Conservation (phyloP, 2,329 filamentous ascomycete species). For the Botrytis sinoallii region DNA sequence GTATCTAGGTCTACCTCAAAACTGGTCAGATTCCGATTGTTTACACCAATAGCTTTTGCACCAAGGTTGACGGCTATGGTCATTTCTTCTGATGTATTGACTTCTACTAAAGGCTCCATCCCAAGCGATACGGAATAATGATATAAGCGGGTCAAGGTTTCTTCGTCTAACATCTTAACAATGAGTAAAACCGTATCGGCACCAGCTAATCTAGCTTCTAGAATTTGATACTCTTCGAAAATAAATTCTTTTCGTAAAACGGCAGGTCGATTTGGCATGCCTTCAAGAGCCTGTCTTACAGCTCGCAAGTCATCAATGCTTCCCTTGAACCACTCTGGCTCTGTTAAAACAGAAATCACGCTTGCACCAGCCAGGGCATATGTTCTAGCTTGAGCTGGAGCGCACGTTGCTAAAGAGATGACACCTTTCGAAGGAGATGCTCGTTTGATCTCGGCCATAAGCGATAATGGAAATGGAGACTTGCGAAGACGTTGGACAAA, state of each 20-base stretch:
- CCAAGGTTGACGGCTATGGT: conserved; percentile 79
- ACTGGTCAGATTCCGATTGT: conserved; percentile 93
- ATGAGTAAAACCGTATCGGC: conserved; percentile 94
- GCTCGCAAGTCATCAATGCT: conserved; percentile 89
- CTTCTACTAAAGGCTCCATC: conserved; percentile 97
- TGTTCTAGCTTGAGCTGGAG: conserved; percentile 82
- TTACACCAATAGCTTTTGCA: conserved; percentile 90
- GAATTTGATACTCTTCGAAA: conserved; percentile 96
- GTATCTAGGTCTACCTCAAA: conserved; percentile 96
- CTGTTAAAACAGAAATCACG: conserved; percentile 96
- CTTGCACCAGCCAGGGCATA: conserved; percentile 94
- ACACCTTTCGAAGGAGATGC: conserved; percentile 95
- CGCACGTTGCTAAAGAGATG: conserved; percentile 83
- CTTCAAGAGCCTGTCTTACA: conserved; percentile 83
- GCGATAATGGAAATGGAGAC: conserved; percentile 81
- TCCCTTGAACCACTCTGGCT: conserved; percentile 99
- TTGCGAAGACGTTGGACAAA: conserved; percentile 76
- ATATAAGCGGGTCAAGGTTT: conserved; percentile 74
- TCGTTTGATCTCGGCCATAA: conserved; percentile 97
- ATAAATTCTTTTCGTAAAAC: conserved; percentile 95
- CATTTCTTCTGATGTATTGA: conserved; percentile 95
- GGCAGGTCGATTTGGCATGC: conserved; percentile 88
- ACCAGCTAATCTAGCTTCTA: conserved; percentile 88
- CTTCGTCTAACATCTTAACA: conserved; percentile 90
- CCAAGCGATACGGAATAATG: conserved; percentile 83